Evolutionary conservation across 192 early-diverging fungal genomes (phyloP).

Genomic region (Funneliformis mosseae): DNA sequence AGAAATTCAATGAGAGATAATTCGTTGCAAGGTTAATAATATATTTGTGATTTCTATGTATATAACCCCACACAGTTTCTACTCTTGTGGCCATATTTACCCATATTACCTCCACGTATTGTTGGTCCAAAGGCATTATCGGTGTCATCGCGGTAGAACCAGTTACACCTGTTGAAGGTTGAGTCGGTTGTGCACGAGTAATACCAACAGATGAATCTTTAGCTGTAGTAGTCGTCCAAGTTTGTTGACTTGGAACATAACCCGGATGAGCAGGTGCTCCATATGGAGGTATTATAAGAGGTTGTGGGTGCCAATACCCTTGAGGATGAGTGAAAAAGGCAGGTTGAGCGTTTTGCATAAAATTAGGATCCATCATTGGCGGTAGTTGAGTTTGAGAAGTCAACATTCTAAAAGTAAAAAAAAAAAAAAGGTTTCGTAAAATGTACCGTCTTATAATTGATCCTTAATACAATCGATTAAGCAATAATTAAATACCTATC

Average conservation of each 20-base stretch:
- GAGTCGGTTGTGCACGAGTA: conserved; percentile 10
- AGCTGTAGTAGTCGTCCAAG: conserved; percentile 4
- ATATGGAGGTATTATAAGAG: conserved; percentile 25
- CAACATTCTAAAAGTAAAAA: background rate
- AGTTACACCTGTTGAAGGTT: background rate
- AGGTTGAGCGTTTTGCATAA: conserved; percentile 2
- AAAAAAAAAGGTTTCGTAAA: background rate
- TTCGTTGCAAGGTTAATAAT: background rate
- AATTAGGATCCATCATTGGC: conserved; percentile 29
- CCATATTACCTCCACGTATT: conserved; percentile 36
- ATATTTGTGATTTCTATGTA: background rate
- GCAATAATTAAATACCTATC: background rate
- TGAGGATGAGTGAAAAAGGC: conserved; percentile 15
- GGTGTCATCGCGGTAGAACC: background rate
- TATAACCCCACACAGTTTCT: background rate
- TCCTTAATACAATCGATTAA: background rate
- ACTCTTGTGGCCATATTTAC: conserved; percentile 20
- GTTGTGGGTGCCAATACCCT: conserved; percentile 29
- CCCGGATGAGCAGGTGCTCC: background rate
- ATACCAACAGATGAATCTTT: conserved; percentile 12
- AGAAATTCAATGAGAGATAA: background rate
- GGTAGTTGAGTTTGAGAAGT: background rate
- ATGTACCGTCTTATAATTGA: background rate
- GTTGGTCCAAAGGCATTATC: conserved; percentile 22
- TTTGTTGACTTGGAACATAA: conserved; percentile 9